Evolutionary conservation across 768 basidiomycete genomes (phyloP), one percentile per base, ranked within the genome.

Genomic region (Russula ochroleuca): DNA sequence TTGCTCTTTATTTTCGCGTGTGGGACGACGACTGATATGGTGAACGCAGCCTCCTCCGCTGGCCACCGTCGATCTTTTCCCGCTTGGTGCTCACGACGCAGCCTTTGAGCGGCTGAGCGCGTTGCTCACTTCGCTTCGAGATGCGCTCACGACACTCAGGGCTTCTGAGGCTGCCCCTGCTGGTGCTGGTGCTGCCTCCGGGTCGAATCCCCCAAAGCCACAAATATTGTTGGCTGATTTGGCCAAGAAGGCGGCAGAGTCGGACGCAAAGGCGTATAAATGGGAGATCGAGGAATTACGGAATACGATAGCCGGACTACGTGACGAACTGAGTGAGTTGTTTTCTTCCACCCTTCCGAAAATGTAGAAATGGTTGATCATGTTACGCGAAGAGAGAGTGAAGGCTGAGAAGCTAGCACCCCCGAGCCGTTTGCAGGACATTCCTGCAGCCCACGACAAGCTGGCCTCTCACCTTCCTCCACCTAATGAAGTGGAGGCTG

Each of bases 241-340:
- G 45, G 52, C 58, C 19, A 57, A 65, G 47, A 62, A 40, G 31
- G 21, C 68, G 49, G 57, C 70, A 50, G 63, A 53, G 62, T 66
- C 67, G n/a, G 64, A 69, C 13, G 41, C 63, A 45, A 67, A 63
- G 35, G 64, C 71, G 54, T 67, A 73, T 9, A 74, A 78, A 48
- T 77, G 71, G 19, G 86, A 87, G 67, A 69, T 83, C 21, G 75
- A 78, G 54, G 78, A 77, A 8, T 72, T 90, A 11, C 79, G 84
- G 62, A 73, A 67, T 8, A 76, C 80, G 31, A 81, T 91, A 48
- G 69, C 77, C 11, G 74, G 72, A 19, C 76, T 91, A 35, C 79
- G 80, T 59, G 69, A 73, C 14, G 85, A 92, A 70, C 75, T 91
- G 14, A 83, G 90, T 86, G 65, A 19, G 79, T 73, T 0, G 11